These are phyloP conservation scores for Mucor saturninus DNA, from an alignment of 371 early-diverging fungal species.

Conservation along the genomic window DNA sequence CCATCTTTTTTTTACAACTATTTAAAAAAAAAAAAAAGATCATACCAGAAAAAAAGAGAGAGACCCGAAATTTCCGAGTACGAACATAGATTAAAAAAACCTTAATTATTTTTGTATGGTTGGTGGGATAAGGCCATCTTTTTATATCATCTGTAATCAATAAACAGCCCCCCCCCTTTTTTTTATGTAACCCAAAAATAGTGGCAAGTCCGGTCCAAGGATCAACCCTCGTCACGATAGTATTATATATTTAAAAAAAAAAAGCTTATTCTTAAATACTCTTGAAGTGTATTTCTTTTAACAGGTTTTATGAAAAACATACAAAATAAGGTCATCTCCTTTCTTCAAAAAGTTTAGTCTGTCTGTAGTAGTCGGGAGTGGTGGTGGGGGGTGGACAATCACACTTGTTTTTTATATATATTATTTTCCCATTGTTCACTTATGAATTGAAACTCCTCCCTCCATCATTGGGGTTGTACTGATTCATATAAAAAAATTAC, in stretches of 20 bases:
- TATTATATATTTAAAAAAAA: background rate
- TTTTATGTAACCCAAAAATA: conserved; percentile 9
- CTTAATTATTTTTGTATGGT: too few species aligned
- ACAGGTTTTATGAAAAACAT: too few species aligned
- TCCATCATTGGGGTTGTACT: too few species aligned
- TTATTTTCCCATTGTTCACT: too few species aligned
- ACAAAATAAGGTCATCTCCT: background rate
- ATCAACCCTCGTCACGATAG: background rate
- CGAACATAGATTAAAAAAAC: background rate
- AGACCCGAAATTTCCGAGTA: background rate
- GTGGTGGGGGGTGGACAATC: too few species aligned
- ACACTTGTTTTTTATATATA: too few species aligned
- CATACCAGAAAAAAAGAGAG: background rate
- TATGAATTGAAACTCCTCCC: too few species aligned
- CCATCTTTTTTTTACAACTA: background rate
- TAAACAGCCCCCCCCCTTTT: background rate
- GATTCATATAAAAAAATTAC: too few species aligned
- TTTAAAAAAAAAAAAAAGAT: background rate
- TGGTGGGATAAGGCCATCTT: too few species aligned
- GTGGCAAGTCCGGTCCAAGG: conserved; percentile 13
- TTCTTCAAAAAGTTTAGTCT: background rate
- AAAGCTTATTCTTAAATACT: too few species aligned
- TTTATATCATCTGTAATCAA: too few species aligned
- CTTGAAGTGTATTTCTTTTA: too few species aligned
- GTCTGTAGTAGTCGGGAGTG: background rate